Percentiles rank a stretch among this genome's conserved stretches.
phyloP scores from a whole-genome alignment of 371 early-diverging fungal species.

The Lichtheimia ornata region DNA sequence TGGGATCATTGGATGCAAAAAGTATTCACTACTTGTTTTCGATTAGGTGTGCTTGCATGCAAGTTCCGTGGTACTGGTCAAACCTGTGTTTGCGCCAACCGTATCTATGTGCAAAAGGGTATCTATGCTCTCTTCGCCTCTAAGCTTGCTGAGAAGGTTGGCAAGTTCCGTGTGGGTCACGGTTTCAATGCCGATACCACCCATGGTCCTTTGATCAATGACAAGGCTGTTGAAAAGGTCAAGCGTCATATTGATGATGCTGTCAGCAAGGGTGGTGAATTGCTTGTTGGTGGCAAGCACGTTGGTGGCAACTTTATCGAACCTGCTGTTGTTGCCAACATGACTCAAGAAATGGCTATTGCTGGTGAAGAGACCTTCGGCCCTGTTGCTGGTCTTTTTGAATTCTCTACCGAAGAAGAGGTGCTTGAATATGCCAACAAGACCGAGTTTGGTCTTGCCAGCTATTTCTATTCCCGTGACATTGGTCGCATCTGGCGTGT shows the following conservation, averaged over 20 bases:
- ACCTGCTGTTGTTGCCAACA: constrained; percentile 70
- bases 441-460: constrained; percentile 77
- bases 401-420: constrained; percentile 70
- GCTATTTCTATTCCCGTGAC: constrained; percentile 82
- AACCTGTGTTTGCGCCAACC: constrained; percentile 86
- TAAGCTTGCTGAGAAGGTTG: constrained; percentile 53
- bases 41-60: constrained; percentile 54
- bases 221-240: constrained; percentile 70
- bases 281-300: constrained; percentile 61
- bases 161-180: constrained; percentile 71
- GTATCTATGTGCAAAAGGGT: constrained; percentile 80
- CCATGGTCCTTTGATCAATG: constrained; percentile 83
- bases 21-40: neutral
- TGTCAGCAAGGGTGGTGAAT: constrained; percentile 64
- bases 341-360: constrained; percentile 62
- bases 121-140: constrained; percentile 73
- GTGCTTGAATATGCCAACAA: constrained; percentile 76
- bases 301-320: constrained; percentile 67
- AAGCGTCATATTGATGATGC: constrained; percentile 73
- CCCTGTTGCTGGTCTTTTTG: constrained; percentile 73
- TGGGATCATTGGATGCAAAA: constrained; percentile 15
- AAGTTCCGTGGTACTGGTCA: constrained; percentile 91
- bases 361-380: constrained; percentile 81
- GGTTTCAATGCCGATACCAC: constrained; percentile 66
- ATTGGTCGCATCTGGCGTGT: constrained; percentile 78